A percentile compares a stretch with the other conserved stretches of the same genome.
phyloP scores from a whole-genome alignment of 2,329 filamentous ascomycete genomes.

The Xylariaceae sp. region DNA sequence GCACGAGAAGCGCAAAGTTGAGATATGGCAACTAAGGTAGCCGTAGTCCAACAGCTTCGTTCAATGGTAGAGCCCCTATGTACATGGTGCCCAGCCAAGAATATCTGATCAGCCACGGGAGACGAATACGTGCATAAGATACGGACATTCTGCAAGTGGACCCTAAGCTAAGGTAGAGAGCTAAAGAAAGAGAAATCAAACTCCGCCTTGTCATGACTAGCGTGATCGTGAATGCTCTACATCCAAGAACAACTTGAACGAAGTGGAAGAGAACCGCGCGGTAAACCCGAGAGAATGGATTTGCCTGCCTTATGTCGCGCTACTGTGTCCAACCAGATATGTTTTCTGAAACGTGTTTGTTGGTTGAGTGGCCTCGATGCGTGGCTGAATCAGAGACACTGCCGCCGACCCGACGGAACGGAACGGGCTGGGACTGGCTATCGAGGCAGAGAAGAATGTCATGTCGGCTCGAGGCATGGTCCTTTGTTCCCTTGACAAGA shows the following conservation, averaged over 20 bases:
- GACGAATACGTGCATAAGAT: conserved; percentile 3
- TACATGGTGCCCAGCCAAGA: too few relatives aligned
- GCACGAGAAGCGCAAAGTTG: too few relatives aligned
- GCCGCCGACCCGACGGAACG: not conserved
- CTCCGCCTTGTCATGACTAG: too few relatives aligned
- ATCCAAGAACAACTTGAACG: too few relatives aligned
- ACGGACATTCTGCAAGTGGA: not conserved
- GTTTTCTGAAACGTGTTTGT: conserved; percentile 2
- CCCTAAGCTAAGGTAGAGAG: too few relatives aligned
- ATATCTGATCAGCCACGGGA: too few relatives aligned
- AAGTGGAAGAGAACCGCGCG: conserved; percentile 13
- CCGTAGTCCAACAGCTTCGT: too few relatives aligned
- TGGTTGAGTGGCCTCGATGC: not conserved
- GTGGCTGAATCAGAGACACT: not conserved
- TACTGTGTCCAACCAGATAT: not conserved
- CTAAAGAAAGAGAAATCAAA: too few relatives aligned
- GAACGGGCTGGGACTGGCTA: not conserved
- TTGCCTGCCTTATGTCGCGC: not conserved
- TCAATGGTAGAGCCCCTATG: too few relatives aligned
- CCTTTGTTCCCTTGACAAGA: not conserved
- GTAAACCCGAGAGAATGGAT: conserved; percentile 6
- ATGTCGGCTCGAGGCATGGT: conserved; percentile 6
- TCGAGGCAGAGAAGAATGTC: not conserved
- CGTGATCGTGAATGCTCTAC: too few relatives aligned
- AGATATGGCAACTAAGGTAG: too few relatives aligned